A percentile compares a stretch with the other conserved stretches of the same genome.
Evolutionary conservation across 768 basidiomycete species (phyloP).

Genomic region (Boletus reticuloceps): DNA sequence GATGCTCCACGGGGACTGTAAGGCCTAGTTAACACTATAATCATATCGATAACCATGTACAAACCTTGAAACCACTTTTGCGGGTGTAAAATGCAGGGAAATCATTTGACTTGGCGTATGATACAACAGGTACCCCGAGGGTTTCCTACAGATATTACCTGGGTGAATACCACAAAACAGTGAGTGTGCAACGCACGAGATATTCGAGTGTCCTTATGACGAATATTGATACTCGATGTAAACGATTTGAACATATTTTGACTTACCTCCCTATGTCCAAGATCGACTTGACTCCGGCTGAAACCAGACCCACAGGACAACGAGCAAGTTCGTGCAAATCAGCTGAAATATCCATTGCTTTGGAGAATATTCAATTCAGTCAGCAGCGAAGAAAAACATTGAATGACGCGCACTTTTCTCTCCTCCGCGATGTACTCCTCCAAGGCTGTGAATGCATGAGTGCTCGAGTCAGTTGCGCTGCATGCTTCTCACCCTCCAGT

Average conservation of each 20-base stretch:
- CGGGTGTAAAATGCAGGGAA: slow-evolving; percentile 96
- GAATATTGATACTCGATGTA: background rate
- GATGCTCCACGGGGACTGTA: slow-evolving; percentile 78
- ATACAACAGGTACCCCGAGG: slow-evolving; percentile 86
- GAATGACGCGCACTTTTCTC: slow-evolving; percentile 50
- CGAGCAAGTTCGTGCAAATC: slow-evolving; percentile 87
- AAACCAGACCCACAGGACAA: slow-evolving; percentile 89
- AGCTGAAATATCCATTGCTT: slow-evolving; percentile 94
- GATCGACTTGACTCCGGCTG: slow-evolving; percentile 93
- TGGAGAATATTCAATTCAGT: background rate
- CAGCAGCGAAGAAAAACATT: background rate
- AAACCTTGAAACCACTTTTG: slow-evolving; percentile 71
- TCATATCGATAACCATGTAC: background rate
- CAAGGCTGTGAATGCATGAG: slow-evolving; percentile 47
- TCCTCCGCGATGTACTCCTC: slow-evolving; percentile 81
- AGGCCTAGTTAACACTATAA: background rate
- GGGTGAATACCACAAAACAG: background rate
- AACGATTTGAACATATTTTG: background rate
- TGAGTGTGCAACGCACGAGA: slow-evolving; percentile 44
- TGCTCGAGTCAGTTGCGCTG: background rate
- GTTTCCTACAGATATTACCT: slow-evolving; percentile 66
- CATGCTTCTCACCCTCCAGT: slow-evolving; percentile 78
- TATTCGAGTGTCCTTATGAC: slow-evolving; percentile 72
- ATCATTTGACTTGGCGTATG: slow-evolving; percentile 70
- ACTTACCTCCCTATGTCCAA: slow-evolving; percentile 80